Base-by-base conservation (phyloP, 805 yeast genomes). In the Saccharomycopsis microspora region DNA sequence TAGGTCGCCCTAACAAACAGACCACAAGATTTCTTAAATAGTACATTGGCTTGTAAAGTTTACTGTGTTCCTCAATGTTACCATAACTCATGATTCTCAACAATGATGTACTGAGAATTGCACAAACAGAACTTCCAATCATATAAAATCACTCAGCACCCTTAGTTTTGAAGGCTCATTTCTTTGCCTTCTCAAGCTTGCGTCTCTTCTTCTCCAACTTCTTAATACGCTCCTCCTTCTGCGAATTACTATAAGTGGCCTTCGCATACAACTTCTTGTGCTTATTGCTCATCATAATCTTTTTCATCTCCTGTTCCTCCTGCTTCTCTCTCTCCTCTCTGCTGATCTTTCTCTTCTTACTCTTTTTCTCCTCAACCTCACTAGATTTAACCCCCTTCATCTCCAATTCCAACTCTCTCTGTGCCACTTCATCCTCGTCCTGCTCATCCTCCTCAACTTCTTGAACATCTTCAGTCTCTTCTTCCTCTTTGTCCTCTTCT, bases 271-370 rank as follows among this genome's bases (percentile, higher is more conserved):
- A 72, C 65, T 85, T 86, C 73, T 88, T 85, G 70, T 90, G 95
- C 67, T 90, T 93, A 71, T 88, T 88, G 58, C 90, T 76, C 98
- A 93, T 90, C 98, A 93, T 90, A 61, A 88, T 86, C 81, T 80
- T 80, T 72, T 85, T 85, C 70, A 90, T 77, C 56, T 89, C 93
- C 69, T 86, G 85, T 64, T 88, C 97, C 69, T 83, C 89, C 32
- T 62, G 62, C 41, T 68, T 78, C 54, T 78, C 83, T 43, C 76
- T 76, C 52, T 71, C 75, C 54, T 72, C 75, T 50, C 72, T 63
- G 44, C 64, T 64, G 30, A 64, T 58, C 60, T 62, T 66, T 47
- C 57, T 57, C 47, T 59, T 59, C 58, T 59, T 68, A 54, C 62
- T 63, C 61, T 65, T 65, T 57, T 60, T 57, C 57, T 58, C 52